A percentile compares a stretch with the other conserved stretches of the same genome.
phyloP scores from a whole-genome alignment of 805 yeast species.

The Starmerella scarabaei region DNA sequence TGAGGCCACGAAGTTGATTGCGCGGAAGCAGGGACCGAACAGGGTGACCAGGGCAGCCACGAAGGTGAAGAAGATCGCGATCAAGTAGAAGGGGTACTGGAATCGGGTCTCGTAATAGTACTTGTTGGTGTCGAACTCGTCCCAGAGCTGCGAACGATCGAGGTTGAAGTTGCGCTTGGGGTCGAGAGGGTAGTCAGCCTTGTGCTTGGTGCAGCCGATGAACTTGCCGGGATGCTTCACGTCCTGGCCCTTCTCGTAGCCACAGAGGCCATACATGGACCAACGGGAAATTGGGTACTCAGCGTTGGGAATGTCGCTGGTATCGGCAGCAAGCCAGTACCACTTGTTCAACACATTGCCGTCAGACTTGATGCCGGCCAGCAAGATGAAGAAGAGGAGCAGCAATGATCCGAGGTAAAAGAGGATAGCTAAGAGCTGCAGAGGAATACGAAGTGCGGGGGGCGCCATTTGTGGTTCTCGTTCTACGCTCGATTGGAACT shows the following conservation, averaged over 20 bases:
- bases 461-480: constrained; percentile 6
- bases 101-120: constrained; percentile 58
- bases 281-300: constrained; percentile 47
- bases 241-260: constrained; percentile 36
- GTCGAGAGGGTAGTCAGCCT: constrained; percentile 75
- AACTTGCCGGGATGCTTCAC: constrained; percentile 35
- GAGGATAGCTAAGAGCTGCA: constrained; percentile 22
- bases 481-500: no score
- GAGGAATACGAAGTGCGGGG: constrained; percentile 6
- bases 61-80: constrained; percentile 44
- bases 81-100: constrained; percentile 49
- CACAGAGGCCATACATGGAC: constrained; percentile 65
- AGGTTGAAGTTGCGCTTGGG: constrained; percentile 62
- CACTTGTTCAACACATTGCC: constrained; percentile 48
- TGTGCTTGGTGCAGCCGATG: constrained; percentile 38
- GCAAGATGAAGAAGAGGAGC: constrained; percentile 47
- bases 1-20: constrained; percentile 23
- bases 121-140: constrained; percentile 38
- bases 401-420: constrained; percentile 36
- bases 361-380: constrained; percentile 42
- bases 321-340: constrained; percentile 72
- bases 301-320: constrained; percentile 35
- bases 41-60: constrained; percentile 33
- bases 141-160: constrained; percentile 37
- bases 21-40: constrained; percentile 20